These are phyloP conservation scores for Cichorium intybus DNA, from an alignment of 140 eudicot genomes.

Conservation along the genomic window DNA sequence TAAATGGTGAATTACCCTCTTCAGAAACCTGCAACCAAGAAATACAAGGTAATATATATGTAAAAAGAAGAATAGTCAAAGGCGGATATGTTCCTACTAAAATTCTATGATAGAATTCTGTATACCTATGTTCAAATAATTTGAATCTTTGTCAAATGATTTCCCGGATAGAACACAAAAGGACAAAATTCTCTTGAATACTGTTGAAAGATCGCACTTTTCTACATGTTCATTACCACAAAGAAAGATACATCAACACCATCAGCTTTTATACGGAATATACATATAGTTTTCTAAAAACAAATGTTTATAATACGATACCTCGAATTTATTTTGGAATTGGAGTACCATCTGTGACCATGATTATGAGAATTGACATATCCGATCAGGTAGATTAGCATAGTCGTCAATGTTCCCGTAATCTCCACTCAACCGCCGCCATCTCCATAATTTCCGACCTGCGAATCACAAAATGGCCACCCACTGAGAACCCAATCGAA, in stretches of 20 bases:
- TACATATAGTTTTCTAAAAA: no score
- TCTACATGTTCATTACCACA: constrained; percentile 43
- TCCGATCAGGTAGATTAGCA: no score
- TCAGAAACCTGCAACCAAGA: constrained; percentile 58
- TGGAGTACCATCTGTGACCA: no score
- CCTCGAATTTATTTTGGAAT: no score
- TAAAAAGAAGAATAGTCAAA: constrained; percentile 4
- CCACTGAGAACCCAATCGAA: no score
- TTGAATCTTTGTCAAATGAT: not conserved
- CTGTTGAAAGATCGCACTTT: not conserved
- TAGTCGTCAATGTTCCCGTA: no score
- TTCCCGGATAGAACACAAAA: not conserved
- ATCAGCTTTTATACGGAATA: constrained; percentile 84
- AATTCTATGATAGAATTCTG: not conserved
- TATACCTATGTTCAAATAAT: constrained; percentile 10
- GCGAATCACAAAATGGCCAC: no score
- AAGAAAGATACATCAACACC: constrained; percentile 77
- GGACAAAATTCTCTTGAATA: not conserved
- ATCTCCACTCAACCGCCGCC: no score
- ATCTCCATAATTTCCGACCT: no score
- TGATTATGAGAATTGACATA: no score
- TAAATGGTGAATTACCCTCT: constrained; percentile 83
- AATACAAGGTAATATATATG: not conserved
- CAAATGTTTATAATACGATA: no score
- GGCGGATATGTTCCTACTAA: constrained; percentile 3